phyloP scores from a whole-genome alignment of 257 asterid species.

The Ilex asprella region DNA sequence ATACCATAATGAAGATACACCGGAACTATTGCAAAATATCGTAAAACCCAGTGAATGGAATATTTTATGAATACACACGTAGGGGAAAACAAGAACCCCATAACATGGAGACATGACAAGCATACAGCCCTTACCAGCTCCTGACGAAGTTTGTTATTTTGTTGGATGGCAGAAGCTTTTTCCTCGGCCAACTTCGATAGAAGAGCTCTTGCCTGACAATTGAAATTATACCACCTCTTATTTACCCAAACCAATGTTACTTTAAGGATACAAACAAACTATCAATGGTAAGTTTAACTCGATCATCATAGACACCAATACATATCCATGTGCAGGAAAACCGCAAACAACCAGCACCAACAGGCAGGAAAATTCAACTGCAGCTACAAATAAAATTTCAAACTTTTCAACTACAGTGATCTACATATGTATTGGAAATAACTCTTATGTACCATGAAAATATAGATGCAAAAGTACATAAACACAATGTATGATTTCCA shows the following conservation, averaged over 20 bases:
- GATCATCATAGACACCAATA: not conserved
- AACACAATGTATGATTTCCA: not conserved
- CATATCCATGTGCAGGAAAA: no score
- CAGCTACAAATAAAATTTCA: no score
- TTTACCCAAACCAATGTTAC: not conserved
- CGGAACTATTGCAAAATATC: no score
- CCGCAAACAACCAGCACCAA: no score
- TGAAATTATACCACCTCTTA: not conserved
- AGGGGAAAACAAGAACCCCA: not conserved
- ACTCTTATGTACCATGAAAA: no score
- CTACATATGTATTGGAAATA: no score
- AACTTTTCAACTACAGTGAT: no score
- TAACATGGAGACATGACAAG: not conserved
- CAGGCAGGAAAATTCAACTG: no score
- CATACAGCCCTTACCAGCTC: constrained; percentile 51
- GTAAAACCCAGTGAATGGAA: not conserved
- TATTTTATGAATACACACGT: not conserved
- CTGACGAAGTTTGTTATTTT: constrained; percentile 52
- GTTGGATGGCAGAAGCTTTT: constrained; percentile 58
- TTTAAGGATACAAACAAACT: no score
- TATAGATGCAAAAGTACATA: not conserved
- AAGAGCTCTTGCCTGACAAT: constrained; percentile 48
- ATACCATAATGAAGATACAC: not conserved
- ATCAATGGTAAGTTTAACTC: not conserved
- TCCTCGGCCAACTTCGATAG: constrained; percentile 63